Evolutionary conservation across 1,284 basidiomycete species (phyloP), one percentile per base, ranked within the genome.

Genomic region (Cerrena zonata): DNA sequence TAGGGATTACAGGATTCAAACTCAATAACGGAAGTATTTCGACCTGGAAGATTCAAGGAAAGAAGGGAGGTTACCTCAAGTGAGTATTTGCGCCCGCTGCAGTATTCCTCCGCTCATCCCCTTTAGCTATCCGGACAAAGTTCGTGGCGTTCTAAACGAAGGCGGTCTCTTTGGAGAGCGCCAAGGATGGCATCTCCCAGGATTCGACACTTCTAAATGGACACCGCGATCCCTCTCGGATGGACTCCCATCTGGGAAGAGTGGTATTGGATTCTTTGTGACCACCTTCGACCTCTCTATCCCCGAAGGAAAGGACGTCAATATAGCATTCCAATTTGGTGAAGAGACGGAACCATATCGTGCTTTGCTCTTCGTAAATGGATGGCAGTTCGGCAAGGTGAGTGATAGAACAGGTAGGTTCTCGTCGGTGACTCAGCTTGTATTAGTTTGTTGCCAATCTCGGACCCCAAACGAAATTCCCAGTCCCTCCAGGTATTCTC

Each of bases 331-430:
- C 62, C 78, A 74, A 2, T 90, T 89, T 60, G 41, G 24, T 15
- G 77, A 80, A 48, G 66, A 70, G 5, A 73, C 69, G 2, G 74
- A 82, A 53, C 73, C 83, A 15, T 91, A 89, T 59, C 76, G 89
- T 22, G 84, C 84, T 1, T 69, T 80, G 37, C 55, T 91, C 47
- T 91, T 85, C 53, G 84, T 91, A 22, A 91, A 91, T 59, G 88
- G 88, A n/a, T 91, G 89, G 89, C 82, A 84, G 75, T 88, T 87
- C 78, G 88, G 89, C 5, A 89, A 89, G 87, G 86, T 80, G n/a
- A n/a, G 57, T 43, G 75, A 56, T 40, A 26, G 24, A 37, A 27
- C 47, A 3, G 21, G 34, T 44, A 39, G 23, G 21, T 23, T 42
- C 7, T 22, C 13, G 5, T 3, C 4, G 34, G 5, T 12, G 4